Evolutionary conservation across 495 filamentous ascomycete species (phyloP), one percentile per base, ranked within the genome.

Genomic region (Hyaloscypha variabilis): DNA sequence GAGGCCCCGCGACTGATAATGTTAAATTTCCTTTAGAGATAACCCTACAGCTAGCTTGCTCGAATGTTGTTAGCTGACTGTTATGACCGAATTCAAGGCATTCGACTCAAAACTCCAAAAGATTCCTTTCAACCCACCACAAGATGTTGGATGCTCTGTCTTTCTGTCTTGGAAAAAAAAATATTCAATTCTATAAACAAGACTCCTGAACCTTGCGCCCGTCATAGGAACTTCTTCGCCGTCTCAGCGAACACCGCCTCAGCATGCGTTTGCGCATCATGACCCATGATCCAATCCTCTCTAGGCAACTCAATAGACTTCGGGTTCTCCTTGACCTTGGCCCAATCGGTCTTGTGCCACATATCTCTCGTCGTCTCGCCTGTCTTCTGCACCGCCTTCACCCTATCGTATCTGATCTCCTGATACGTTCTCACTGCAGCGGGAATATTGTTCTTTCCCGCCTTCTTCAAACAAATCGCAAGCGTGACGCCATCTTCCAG

Each of bases 401-500:
- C 83, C 36, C 84, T 74, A 26, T 79, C 82, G 68, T 85, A 85
- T 46, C 85, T 74, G 5, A 85, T 71, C 2, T 77, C 78, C 64
- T 86, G 77, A 63, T 81, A 85, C 4, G 77, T 75, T 2, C 73
- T 71, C 8, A 83, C 69, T 2, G 78, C 82, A 34, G 76, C 78
- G 10, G 76, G 79, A 8, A 83, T 76, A 51, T 77, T 73, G 0
- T 59, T 58, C 23, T 75, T 76, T 4, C 74, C 76, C 19, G 71
- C 67, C 26, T 81, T 74, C 67, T 80, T 77, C 60, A 93, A 77
- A 58, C 84, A 88, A 11, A 86, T 81, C 8, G 90, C 89, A 10
- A 92, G 72, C 1, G 84, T 86, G 0, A 85, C 83, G 1, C 84
- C 90, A 71, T 92, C 90, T 68, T 92, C 90, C 66, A 92, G 85